A percentile compares a stretch with the other conserved stretches of the same genome.
These are phyloP conservation scores for Fusarium mundagurra DNA, from an alignment of 2,329 filamentous ascomycete species.

Conservation along the genomic window DNA sequence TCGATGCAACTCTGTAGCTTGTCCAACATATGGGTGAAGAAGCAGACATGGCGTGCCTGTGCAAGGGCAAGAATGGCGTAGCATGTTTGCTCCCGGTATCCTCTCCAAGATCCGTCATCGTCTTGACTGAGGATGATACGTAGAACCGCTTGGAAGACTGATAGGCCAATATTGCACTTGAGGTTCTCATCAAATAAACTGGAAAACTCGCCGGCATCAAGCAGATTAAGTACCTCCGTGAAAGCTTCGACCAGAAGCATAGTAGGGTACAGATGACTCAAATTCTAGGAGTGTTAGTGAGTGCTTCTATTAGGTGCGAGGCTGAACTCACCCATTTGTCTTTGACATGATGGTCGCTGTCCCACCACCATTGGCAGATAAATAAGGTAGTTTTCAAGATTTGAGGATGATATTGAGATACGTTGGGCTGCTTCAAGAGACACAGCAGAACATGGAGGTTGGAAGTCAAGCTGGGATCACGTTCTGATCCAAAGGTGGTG, in stretches of 20 bases:
- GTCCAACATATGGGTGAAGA: neutral
- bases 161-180: neutral
- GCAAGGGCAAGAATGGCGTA: neutral
- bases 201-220: neutral
- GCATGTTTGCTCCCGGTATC: neutral
- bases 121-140: neutral
- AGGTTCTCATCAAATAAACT: neutral
- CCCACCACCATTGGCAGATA: neutral
- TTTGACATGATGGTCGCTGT: neutral
- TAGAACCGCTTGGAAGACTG: neutral
- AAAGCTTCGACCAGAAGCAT: neutral
- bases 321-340: neutral
- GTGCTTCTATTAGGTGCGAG: fast-evolving
- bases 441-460: neutral
- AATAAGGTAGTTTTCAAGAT: neutral
- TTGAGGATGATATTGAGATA: neutral
- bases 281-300: neutral
- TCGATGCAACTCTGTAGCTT: neutral
- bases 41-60: neutral
- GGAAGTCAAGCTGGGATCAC: neutral
- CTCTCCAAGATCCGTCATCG: neutral
- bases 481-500: neutral
- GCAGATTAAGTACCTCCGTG: neutral
- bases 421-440: neutral
- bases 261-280: neutral